phyloP scores from a whole-genome alignment of 73 alveolate species.

The Paramecium sonneborni region DNA sequence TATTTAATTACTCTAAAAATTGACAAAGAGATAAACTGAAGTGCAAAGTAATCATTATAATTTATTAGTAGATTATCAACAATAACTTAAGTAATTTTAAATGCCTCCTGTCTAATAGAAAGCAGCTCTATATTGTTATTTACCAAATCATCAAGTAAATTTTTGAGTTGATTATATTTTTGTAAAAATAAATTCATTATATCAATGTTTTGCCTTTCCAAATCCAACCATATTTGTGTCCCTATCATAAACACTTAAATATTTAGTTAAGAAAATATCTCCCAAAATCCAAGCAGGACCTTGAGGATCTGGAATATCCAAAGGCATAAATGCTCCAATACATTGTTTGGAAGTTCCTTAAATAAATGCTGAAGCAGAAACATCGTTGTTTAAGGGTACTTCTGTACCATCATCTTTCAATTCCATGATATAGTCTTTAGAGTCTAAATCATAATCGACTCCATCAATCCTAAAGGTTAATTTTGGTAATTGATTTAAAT shows the following conservation, averaged over 20 bases:
- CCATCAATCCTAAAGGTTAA: constrained; percentile 70
- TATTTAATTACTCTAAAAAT: background rate
- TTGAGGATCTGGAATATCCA: constrained; percentile 68
- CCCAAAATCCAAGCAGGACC: constrained; percentile 87
- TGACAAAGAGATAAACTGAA: background rate
- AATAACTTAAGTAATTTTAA: background rate
- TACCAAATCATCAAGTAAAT: background rate
- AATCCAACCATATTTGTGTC: constrained; percentile 87
- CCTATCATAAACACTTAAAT: constrained; percentile 91
- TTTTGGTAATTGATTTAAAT: background rate
- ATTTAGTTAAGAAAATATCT: constrained; percentile 79
- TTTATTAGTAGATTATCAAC: background rate
- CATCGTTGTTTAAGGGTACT: constrained; percentile 42
- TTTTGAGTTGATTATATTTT: background rate
- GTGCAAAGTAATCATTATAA: background rate
- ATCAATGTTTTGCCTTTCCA: constrained; percentile 70
- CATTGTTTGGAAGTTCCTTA: constrained; percentile 49
- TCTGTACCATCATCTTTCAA: constrained; percentile 53
- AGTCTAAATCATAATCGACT: constrained; percentile 30
- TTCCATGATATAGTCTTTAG: constrained; percentile 65
- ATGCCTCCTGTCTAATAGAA: background rate
- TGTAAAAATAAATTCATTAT: background rate
- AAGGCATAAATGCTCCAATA: constrained; percentile 63
- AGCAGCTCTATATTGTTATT: background rate
- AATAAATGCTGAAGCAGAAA: constrained; percentile 47